A percentile compares a stretch with the other conserved stretches of the same genome.
phyloP scores from a whole-genome alignment of 2,329 filamentous ascomycete species.

The Trichoderma sp. region DNA sequence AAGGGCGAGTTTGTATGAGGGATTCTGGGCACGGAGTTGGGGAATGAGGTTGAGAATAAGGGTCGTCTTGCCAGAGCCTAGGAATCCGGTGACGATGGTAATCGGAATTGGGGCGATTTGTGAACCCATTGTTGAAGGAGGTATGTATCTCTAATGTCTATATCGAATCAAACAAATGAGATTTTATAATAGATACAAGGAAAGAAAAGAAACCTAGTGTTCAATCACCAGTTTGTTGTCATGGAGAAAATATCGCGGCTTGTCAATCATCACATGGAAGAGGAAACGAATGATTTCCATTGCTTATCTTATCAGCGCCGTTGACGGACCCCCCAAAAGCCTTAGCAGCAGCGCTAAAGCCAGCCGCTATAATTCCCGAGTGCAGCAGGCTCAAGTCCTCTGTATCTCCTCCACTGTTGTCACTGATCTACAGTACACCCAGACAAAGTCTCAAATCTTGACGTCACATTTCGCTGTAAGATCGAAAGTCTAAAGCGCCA shows the following conservation, averaged over 20 bases:
- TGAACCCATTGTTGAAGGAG: conserved; percentile 47
- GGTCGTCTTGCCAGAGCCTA: conserved; percentile 95
- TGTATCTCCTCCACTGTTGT: neutral
- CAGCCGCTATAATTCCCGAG: neutral
- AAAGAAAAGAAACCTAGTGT: neutral
- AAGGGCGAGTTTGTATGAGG: conserved; percentile 81
- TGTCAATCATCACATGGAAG: neutral
- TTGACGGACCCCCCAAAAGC: neutral
- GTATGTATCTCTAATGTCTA: neutral
- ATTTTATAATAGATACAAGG: neutral
- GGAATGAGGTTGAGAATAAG: conserved; percentile 92
- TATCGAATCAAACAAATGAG: neutral
- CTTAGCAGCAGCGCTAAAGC: neutral
- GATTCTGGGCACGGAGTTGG: conserved; percentile 74
- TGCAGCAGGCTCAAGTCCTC: neutral
- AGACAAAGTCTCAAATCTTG: neutral
- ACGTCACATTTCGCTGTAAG: conserved; percentile 9
- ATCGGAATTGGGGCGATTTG: conserved; percentile 74
- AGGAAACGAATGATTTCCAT: neutral
- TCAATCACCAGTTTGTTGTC: neutral
- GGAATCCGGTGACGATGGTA: conserved; percentile 94
- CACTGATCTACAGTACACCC: neutral
- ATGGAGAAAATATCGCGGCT: neutral
- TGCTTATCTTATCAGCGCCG: conserved; percentile 19
- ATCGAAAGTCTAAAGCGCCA: neutral